Conservation (phyloP, 495 filamentous ascomycete species). For the Daldinia grandis region DNA sequence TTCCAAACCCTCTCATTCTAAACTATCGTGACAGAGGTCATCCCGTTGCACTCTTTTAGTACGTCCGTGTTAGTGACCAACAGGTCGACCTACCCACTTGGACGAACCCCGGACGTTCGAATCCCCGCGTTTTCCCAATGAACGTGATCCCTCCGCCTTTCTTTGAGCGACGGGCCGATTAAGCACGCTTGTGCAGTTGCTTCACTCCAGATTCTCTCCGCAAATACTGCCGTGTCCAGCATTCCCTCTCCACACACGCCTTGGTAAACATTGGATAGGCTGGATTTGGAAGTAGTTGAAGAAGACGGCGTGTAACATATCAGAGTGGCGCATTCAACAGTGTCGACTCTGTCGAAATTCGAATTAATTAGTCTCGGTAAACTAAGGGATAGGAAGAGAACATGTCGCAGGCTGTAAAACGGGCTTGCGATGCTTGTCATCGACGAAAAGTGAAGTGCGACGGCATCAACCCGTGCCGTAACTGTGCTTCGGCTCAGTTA, state of each 20-base stretch:
- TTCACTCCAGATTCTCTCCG: conserved; percentile 43
- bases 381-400: conserved; percentile 21
- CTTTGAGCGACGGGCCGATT: conserved; percentile 48
- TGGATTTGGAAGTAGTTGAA: conserved; percentile 36
- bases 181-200: conserved; percentile 43
- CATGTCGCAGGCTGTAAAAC: conserved; percentile 67
- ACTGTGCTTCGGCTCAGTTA: conserved; percentile 72
- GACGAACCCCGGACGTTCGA: conserved; percentile 35
- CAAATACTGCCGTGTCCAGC: conserved; percentile 35
- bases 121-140: conserved; percentile 49
- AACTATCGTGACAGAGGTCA: conserved; percentile 25
- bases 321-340: conserved; percentile 23
- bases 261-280: conserved; percentile 27
- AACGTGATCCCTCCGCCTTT: conserved; percentile 46
- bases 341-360: conserved; percentile 11
- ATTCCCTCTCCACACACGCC: conserved; percentile 22
- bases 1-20: conserved; percentile 20
- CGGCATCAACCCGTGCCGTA: conserved; percentile 73
- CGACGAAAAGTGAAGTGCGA: conserved; percentile 84
- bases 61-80: conserved; percentile 2
- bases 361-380: conserved; percentile 6
- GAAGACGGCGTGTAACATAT: conserved; percentile 19
- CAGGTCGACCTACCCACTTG: conserved; percentile 20
- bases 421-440: conserved; percentile 84
- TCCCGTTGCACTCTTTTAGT: conserved; percentile 24